phyloP scores from a whole-genome alignment of 1,139 yeast genomes.

The Hemisphaericaspora xylanilytica region DNA sequence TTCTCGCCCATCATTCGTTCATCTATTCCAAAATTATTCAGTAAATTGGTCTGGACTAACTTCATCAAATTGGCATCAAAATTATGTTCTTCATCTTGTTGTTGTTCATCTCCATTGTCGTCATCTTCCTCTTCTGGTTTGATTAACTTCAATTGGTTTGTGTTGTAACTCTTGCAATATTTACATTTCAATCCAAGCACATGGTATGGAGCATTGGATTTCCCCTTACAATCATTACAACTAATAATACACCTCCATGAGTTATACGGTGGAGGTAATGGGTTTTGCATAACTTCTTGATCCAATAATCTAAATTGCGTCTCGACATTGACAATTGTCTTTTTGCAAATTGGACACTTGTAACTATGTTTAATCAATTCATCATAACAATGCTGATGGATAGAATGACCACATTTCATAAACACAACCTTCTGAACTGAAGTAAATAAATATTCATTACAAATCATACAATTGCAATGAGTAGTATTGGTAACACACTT shows the following conservation, averaged over 20 bases:
- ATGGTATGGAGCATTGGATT: conserved; percentile 74
- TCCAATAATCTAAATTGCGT: conserved; percentile 84
- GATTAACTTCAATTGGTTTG: conserved; percentile 65
- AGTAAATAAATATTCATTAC: conserved; percentile 87
- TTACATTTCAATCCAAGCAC: conserved; percentile 84
- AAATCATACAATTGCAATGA: conserved; percentile 89
- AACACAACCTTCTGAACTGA: conserved; percentile 84
- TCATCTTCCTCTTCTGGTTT: conserved; percentile 52
- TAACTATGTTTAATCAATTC: conserved; percentile 78
- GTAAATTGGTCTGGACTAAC: conserved; percentile 35
- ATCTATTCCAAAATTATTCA: conserved; percentile 39
- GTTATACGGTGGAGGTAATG: conserved; percentile 76
- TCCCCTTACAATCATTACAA: conserved; percentile 89
- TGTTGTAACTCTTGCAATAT: conserved; percentile 83
- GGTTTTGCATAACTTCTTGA: conserved; percentile 73
- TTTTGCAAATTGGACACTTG: conserved; percentile 88
- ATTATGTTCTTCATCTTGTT: conserved; percentile 8
- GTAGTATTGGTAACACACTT: conserved; percentile 84
- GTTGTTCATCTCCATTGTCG: conserved; percentile 16
- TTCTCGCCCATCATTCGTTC: conserved; percentile 10
- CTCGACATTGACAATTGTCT: conserved; percentile 82
- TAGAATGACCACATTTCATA: conserved; percentile 94
- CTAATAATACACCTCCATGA: conserved; percentile 74
- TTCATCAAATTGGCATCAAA: conserved; percentile 25
- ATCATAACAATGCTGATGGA: conserved; percentile 80